Percentiles rank a stretch among this genome's conserved stretches.
Evolutionary conservation across 768 basidiomycete species (phyloP).

Genomic region (Tubosaeta brunneosetosa): DNA sequence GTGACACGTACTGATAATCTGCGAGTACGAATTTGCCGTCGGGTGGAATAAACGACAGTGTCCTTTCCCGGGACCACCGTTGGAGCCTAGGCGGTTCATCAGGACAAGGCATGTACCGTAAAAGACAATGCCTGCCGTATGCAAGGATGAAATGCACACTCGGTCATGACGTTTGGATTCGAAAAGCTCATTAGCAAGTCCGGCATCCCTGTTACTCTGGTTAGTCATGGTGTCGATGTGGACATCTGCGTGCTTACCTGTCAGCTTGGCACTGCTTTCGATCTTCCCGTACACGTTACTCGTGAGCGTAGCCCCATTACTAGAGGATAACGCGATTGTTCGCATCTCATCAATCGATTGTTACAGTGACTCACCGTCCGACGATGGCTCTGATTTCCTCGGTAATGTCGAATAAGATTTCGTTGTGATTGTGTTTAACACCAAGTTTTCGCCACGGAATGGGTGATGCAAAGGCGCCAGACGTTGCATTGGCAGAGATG

Average conservation of each 20-base stretch:
- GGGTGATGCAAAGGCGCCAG: slow-evolving; percentile 72
- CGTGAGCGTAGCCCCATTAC: slow-evolving; percentile 62
- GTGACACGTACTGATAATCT: slow-evolving; percentile 70
- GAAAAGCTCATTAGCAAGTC: slow-evolving; percentile 76
- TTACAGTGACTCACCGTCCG: slow-evolving; percentile 21
- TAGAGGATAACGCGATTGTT: slow-evolving; percentile 24
- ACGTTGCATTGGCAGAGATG: slow-evolving; percentile 34
- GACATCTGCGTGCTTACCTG: slow-evolving; percentile 45
- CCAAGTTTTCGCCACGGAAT: slow-evolving; percentile 93
- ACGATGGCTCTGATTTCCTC: slow-evolving; percentile 65
- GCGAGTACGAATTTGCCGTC: slow-evolving; percentile 84
- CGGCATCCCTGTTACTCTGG: slow-evolving; percentile 63
- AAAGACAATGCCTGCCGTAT: slow-evolving; percentile 56
- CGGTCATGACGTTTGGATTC: slow-evolving; percentile 66
- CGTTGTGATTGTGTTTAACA: slow-evolving; percentile 79
- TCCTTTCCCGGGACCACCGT: slow-evolving; percentile 72
- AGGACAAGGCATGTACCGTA: slow-evolving; percentile 1
- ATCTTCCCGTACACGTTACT: slow-evolving; percentile 73
- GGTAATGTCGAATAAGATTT: slow-evolving; percentile 87
- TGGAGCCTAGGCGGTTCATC: slow-evolving; percentile 49
- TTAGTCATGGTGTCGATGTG: background rate
- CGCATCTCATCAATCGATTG: background rate
- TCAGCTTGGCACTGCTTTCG: slow-evolving; percentile 71
- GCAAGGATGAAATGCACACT: slow-evolving; percentile 90
- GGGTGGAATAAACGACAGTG: slow-evolving; percentile 88